phyloP scores from a whole-genome alignment of 352 stramenopile genomes.

The Phytophthora sansomeana region DNA sequence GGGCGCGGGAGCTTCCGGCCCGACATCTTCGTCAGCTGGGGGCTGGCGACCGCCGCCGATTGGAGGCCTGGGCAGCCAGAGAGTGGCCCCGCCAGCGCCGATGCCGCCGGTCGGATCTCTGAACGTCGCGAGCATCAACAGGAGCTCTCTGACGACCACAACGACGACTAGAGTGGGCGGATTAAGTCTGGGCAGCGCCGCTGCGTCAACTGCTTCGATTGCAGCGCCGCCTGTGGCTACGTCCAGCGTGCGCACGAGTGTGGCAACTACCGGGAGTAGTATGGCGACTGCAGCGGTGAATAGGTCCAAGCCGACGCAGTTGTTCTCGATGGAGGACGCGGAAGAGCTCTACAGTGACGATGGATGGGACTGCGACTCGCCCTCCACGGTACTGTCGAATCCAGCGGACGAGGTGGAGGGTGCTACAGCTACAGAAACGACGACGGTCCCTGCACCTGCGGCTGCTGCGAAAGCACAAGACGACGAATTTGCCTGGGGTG shows the following conservation, averaged over 20 bases:
- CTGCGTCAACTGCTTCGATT: not conserved
- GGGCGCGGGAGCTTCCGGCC: not conserved
- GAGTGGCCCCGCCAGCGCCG: conserved; percentile 2
- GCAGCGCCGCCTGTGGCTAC: not conserved
- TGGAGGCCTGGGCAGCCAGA: conserved; percentile 31
- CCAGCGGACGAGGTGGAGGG: conserved; percentile 35
- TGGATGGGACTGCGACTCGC: conserved; percentile 77
- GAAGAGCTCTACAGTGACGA: conserved; percentile 78
- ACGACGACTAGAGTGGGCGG: conserved; percentile 6
- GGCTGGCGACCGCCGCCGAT: conserved; percentile 33
- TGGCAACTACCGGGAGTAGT: conserved; percentile 1
- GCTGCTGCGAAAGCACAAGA: conserved; percentile 15
- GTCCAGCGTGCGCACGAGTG: conserved; percentile 6
- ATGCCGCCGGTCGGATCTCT: conserved; percentile 19
- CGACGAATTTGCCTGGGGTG: conserved; percentile 59
- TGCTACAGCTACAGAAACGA: conserved; percentile 2
- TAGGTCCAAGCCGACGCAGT: conserved; percentile 42
- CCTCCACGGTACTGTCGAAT: conserved; percentile 68
- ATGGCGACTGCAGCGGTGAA: conserved; percentile 1
- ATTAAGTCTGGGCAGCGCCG: not conserved
- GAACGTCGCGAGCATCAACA: conserved; percentile 16
- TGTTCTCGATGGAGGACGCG: conserved; percentile 82
- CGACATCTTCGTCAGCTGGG: conserved; percentile 24
- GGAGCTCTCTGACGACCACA: conserved; percentile 13
- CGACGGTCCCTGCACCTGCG: conserved; percentile 2